These are phyloP conservation scores for Geranium incanum DNA, from an alignment of 441 rosid genomes.

Conservation along the genomic window DNA sequence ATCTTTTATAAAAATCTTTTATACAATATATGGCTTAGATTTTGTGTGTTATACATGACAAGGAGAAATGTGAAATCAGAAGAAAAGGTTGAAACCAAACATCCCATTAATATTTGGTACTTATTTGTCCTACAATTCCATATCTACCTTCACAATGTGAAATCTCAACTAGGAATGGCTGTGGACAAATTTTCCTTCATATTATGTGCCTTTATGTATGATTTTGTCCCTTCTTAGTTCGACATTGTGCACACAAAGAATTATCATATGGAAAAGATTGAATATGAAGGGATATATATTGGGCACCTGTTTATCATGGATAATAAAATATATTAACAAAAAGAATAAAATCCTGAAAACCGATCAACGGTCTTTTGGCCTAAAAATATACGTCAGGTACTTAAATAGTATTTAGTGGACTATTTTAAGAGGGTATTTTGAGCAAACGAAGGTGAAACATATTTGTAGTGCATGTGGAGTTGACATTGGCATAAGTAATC, in stretches of 20 bases:
- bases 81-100: constrained; percentile 27
- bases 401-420: no score
- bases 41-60: constrained; percentile 5
- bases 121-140: constrained; percentile 1
- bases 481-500: no score
- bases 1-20: constrained; percentile 3
- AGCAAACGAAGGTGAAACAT: no score
- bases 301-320: no score
- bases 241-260: background rate
- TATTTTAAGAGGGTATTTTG: no score
- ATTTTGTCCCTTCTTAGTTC: background rate
- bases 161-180: background rate
- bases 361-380: no score
- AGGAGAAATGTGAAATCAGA: background rate
- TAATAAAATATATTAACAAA: no score
- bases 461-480: no score
- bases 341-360: no score
- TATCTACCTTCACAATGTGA: constrained; percentile 1
- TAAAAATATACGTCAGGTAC: no score
- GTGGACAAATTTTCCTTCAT: background rate
- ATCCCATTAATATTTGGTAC: background rate
- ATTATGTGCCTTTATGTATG: background rate
- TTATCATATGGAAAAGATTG: no score
- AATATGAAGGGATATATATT: no score
- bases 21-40: constrained; percentile 10